These are phyloP conservation scores for Noccaea caerulescens DNA, from an alignment of 345 rosid species.

Conservation along the genomic window DNA sequence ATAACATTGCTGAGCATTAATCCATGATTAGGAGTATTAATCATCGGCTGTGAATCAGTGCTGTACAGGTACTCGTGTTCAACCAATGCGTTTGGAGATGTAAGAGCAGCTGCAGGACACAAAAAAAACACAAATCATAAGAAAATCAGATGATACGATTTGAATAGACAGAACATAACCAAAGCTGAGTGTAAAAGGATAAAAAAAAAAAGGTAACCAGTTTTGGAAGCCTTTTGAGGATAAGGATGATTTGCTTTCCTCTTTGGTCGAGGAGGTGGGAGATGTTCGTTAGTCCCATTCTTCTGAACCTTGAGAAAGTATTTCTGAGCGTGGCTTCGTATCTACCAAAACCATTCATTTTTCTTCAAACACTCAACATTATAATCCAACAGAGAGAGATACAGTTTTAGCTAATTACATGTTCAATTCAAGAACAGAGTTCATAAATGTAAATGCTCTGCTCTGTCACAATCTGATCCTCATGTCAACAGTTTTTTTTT, in stretches of 20 bases:
- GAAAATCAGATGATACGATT: constrained; percentile 21
- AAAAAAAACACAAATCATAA: constrained; percentile 9
- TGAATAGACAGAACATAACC: neutral
- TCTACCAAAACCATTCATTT: constrained; percentile 51
- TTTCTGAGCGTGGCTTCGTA: constrained; percentile 95
- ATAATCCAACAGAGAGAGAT: constrained; percentile 23
- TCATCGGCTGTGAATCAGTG: constrained; percentile 52
- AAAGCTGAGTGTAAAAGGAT: constrained; percentile 24
- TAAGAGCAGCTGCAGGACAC: constrained; percentile 50
- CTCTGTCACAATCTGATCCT: too few species aligned
- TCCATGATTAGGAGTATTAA: neutral
- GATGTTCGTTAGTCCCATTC: constrained; percentile 82
- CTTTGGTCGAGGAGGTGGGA: constrained; percentile 97
- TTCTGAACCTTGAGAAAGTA: constrained; percentile 93
- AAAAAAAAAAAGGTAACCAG: constrained; percentile 44
- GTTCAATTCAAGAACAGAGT: too few species aligned
- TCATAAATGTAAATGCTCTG: neutral
- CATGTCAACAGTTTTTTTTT: neutral
- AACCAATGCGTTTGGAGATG: constrained; percentile 50
- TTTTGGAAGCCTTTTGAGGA: constrained; percentile 85
- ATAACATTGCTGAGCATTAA: neutral
- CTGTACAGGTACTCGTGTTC: constrained; percentile 52
- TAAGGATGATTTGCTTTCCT: constrained; percentile 95
- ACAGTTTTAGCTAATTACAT: neutral
- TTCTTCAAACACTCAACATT: constrained; percentile 25